Evolutionary conservation across 148 eudicot species (phyloP).

Genomic region (Fagopyrum homotropicum): DNA sequence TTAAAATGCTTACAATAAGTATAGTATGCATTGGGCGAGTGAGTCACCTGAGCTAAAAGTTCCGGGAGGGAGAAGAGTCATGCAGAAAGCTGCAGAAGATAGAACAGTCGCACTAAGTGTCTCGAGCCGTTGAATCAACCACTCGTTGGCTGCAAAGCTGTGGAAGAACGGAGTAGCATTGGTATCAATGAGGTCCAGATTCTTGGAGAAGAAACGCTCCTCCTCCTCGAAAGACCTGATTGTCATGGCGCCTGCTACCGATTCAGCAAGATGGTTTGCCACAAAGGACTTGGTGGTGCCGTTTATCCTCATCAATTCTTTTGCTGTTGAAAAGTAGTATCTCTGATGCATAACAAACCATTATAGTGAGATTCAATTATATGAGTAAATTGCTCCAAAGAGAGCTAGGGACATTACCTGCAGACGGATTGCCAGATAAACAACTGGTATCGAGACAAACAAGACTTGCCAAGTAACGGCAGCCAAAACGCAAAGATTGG

Average conservation of each 20-base stretch:
- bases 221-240: slow-evolving; percentile 87
- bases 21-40: neutral
- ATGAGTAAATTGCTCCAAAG: neutral
- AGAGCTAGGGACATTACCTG: slow-evolving; percentile 40
- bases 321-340: slow-evolving; percentile 74
- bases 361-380: neutral
- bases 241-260: slow-evolving; percentile 70
- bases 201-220: slow-evolving; percentile 73
- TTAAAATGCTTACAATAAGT: neutral
- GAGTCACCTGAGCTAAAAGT: slow-evolving; percentile 72
- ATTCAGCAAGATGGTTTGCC: slow-evolving; percentile 87
- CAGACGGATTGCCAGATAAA: slow-evolving; percentile 50
- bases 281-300: slow-evolving; percentile 88
- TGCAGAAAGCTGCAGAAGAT: slow-evolving; percentile 71
- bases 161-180: slow-evolving; percentile 81
- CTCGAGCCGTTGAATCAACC: slow-evolving; percentile 88
- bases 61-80: slow-evolving; percentile 86
- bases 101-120: slow-evolving; percentile 74
- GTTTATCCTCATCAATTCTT: slow-evolving; percentile 83
- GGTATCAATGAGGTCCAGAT: slow-evolving; percentile 64
- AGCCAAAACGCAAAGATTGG: slow-evolving; percentile 62
- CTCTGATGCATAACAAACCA: slow-evolving; percentile 29
- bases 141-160: slow-evolving; percentile 78
- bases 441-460: slow-evolving; percentile 70
- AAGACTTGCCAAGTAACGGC: slow-evolving; percentile 89